These are phyloP conservation scores for Amborella trichopoda DNA, from an alignment of 164 flowering plant species.

Conservation along the genomic window DNA sequence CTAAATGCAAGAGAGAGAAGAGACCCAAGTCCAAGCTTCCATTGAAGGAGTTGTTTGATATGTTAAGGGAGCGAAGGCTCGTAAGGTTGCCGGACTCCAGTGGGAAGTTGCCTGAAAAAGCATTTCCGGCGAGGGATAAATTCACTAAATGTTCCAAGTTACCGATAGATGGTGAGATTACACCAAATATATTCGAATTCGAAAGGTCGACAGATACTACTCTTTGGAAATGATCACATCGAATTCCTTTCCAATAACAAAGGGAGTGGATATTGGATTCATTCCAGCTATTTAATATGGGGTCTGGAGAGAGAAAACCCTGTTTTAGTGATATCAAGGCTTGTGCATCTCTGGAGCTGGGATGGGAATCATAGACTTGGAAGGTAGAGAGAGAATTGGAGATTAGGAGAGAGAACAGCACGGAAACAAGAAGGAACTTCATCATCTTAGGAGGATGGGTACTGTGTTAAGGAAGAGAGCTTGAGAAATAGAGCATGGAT, in stretches of 20 bases:
- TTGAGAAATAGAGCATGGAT: too few relatives aligned
- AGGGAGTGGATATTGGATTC: conserved; percentile 28
- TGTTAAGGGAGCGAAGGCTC: conserved; percentile 37
- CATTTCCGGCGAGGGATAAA: conserved; percentile 35
- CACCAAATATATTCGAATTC: conserved; percentile 34
- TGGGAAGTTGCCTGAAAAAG: conserved; percentile 29
- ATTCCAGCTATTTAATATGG: conserved; percentile 31
- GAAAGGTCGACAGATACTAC: conserved; percentile 40
- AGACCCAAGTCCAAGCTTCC: conserved; percentile 41
- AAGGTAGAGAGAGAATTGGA: neutral
- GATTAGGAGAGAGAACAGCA: neutral
- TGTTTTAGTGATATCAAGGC: conserved; percentile 35
- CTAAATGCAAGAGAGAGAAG: conserved; percentile 25
- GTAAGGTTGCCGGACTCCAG: conserved; percentile 19
- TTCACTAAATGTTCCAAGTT: conserved; percentile 22
- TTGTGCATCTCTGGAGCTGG: conserved; percentile 33
- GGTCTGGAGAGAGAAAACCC: conserved; percentile 12
- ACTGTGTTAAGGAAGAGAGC: too few relatives aligned
- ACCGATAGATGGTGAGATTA: conserved; percentile 26
- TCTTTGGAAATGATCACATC: conserved; percentile 21
- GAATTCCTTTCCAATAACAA: conserved; percentile 53
- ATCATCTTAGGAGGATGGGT: too few relatives aligned
- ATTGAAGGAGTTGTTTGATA: conserved; percentile 46
- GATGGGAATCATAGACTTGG: too few relatives aligned
- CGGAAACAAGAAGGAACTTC: too few relatives aligned